These are phyloP conservation scores for Withania somnifera DNA, from an alignment of 305 asterid genomes.

Conservation along the genomic window DNA sequence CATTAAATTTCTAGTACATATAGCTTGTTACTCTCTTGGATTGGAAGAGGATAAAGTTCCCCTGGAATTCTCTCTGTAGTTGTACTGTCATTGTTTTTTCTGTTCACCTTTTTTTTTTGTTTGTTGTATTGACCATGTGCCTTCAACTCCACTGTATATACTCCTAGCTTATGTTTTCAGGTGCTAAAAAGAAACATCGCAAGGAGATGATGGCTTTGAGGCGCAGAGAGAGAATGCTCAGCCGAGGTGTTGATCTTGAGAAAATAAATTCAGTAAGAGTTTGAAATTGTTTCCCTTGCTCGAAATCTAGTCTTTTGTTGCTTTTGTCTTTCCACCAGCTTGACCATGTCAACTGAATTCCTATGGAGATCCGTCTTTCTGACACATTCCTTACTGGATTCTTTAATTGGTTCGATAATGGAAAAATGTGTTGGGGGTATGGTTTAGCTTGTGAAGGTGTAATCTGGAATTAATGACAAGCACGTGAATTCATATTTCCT, in stretches of 20 bases:
- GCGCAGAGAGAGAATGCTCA: conserved; percentile 74
- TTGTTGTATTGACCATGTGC: conserved; percentile 4
- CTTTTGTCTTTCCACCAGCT: background rate
- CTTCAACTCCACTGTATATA: conserved; percentile 11
- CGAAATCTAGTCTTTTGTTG: background rate
- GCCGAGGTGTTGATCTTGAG: conserved; percentile 84
- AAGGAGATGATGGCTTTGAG: conserved; percentile 70
- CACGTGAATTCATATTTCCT: background rate
- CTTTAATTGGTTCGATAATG: background rate
- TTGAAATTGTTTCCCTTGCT: background rate
- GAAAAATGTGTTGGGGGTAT: background rate
- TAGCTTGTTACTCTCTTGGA: background rate
- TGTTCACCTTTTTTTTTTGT: background rate
- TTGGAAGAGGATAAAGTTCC: background rate
- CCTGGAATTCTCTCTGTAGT: background rate
- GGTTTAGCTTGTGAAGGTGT: background rate
- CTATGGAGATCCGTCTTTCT: background rate
- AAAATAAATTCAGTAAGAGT: conserved; percentile 59
- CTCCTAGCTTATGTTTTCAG: conserved; percentile 27
- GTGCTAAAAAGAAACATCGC: conserved; percentile 79
- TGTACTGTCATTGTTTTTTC: background rate
- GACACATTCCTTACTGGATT: background rate
- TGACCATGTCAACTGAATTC: background rate
- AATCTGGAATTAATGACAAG: background rate
- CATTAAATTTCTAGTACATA: background rate